Conservation (phyloP, 1,284 basidiomycete genomes). For the Melampsora larici-populina region DNA sequence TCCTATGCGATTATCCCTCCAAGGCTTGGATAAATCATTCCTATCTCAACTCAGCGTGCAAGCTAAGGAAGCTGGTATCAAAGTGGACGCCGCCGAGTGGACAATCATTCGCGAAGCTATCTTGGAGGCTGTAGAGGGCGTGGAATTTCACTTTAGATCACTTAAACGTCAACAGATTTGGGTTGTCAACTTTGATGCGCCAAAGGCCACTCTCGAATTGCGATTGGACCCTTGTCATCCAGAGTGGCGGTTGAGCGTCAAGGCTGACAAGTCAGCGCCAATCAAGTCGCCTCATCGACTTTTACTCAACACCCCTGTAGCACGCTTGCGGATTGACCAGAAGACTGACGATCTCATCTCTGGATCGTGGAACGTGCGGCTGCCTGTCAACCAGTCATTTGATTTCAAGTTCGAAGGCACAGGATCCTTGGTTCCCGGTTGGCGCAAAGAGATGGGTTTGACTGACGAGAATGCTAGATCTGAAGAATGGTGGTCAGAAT, state of each 20-base stretch:
- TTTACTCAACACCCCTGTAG: constrained; percentile 71
- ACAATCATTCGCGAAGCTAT: constrained; percentile 68
- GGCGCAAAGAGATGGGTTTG: constrained; percentile 80
- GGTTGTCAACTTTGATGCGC: constrained; percentile 74
- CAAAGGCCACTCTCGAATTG: constrained; percentile 70
- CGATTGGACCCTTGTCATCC: constrained; percentile 70
- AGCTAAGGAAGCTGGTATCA: constrained; percentile 55
- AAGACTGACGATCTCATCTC: constrained; percentile 59
- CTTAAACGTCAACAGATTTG: constrained; percentile 82
- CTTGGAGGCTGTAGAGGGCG: constrained; percentile 62
- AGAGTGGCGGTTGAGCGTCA: constrained; percentile 80
- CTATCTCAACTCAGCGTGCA: constrained; percentile 60
- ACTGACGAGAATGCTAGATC: constrained; percentile 65
- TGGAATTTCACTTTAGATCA: constrained; percentile 73
- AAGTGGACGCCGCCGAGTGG: constrained; percentile 61
- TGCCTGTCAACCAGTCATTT: constrained; percentile 65
- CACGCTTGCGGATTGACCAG: constrained; percentile 62
- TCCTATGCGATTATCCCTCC: constrained; percentile 77
- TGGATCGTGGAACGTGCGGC: constrained; percentile 76
- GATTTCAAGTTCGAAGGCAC: constrained; percentile 65
- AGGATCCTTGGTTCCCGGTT: constrained; percentile 72
- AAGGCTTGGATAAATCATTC: constrained; percentile 56
- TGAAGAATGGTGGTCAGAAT: constrained; percentile 64
- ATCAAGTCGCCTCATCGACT: constrained; percentile 76
- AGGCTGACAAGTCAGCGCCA: constrained; percentile 66